Evolutionary conservation across 2,329 filamentous ascomycete species (phyloP).

Genomic region (Akanthomyces muscarius): DNA sequence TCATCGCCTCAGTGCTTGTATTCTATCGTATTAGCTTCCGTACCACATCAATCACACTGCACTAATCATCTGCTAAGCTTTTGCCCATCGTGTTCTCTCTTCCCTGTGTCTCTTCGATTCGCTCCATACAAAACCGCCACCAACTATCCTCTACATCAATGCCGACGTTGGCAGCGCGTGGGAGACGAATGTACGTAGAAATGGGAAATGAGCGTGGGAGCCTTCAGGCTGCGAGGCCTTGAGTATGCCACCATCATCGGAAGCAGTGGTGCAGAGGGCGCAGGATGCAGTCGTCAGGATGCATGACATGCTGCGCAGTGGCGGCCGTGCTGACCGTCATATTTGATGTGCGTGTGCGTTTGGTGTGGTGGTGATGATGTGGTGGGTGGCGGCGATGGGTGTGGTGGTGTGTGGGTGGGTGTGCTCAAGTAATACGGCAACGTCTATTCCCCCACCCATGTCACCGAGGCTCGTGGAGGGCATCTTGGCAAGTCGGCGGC

Average conservation of each 20-base stretch:
- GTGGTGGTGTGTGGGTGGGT: neutral
- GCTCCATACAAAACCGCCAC: too few species aligned
- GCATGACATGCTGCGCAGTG: slow-evolving; percentile 6
- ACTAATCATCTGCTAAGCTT: too few species aligned
- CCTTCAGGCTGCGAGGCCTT: neutral
- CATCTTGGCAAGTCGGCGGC: neutral
- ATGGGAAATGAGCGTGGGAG: neutral
- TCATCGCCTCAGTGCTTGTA: too few species aligned
- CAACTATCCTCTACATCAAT: too few species aligned
- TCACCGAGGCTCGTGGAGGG: neutral
- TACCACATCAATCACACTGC: too few species aligned
- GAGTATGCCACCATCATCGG: slow-evolving; percentile 1
- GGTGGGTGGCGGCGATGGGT: neutral
- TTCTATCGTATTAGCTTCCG: too few species aligned
- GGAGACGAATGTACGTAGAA: neutral
- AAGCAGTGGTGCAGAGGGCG: neutral
- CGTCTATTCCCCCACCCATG: neutral
- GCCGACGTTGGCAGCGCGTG: neutral
- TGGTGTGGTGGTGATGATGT: neutral
- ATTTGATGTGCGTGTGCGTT: neutral
- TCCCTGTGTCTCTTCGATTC: too few species aligned
- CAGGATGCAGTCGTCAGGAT: neutral
- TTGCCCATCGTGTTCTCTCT: too few species aligned
- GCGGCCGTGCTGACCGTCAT: slow-evolving; percentile 1
- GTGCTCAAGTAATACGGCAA: slow-evolving; percentile 6